Conservation (phyloP, 352 stramenopile genomes). For the Pythium phragmiticola region DNA sequence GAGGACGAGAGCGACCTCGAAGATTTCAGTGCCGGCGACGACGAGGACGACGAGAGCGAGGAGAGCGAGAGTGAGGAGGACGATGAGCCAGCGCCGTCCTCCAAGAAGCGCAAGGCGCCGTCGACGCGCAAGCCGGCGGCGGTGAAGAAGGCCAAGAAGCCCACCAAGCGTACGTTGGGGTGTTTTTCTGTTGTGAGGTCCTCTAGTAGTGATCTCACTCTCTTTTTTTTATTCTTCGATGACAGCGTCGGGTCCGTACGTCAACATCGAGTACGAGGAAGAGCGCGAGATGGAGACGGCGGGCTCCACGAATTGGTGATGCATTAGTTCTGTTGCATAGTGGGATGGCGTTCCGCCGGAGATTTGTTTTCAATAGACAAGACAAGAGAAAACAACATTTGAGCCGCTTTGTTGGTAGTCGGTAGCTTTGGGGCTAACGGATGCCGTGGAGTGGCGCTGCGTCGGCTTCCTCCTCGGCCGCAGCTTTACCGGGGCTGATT, state of each 20-base stretch:
- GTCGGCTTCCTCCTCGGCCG: too few species aligned
- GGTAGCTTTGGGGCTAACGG: too few species aligned
- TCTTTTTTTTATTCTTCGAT: neutral
- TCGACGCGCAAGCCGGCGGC: slow-evolving; percentile 22
- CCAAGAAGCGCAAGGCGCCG: slow-evolving; percentile 72
- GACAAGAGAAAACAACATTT: neutral
- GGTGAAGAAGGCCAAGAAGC: slow-evolving; percentile 57
- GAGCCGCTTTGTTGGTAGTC: slow-evolving; percentile 17
- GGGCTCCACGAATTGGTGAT: slow-evolving; percentile 49
- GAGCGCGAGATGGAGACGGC: slow-evolving; percentile 61
- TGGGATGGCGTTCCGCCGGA: neutral
- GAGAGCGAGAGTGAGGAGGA: slow-evolving; percentile 44
- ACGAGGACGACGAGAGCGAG: slow-evolving; percentile 87
- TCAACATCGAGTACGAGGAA: slow-evolving; percentile 88
- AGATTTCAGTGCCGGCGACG: slow-evolving; percentile 73
- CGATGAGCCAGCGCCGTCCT: slow-evolving; percentile 31
- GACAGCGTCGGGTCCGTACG: slow-evolving; percentile 57
- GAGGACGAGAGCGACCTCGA: slow-evolving; percentile 93
- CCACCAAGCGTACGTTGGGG: slow-evolving; percentile 55
- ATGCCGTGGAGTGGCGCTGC: too few species aligned
- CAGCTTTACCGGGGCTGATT: too few species aligned
- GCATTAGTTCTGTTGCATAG: neutral
- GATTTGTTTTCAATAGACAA: slow-evolving; percentile 4
- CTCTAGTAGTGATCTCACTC: neutral
- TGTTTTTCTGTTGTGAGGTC: neutral